Base-by-base conservation (phyloP, 2,329 filamentous ascomycete genomes). In the Talaromyces rugulosus region DNA sequence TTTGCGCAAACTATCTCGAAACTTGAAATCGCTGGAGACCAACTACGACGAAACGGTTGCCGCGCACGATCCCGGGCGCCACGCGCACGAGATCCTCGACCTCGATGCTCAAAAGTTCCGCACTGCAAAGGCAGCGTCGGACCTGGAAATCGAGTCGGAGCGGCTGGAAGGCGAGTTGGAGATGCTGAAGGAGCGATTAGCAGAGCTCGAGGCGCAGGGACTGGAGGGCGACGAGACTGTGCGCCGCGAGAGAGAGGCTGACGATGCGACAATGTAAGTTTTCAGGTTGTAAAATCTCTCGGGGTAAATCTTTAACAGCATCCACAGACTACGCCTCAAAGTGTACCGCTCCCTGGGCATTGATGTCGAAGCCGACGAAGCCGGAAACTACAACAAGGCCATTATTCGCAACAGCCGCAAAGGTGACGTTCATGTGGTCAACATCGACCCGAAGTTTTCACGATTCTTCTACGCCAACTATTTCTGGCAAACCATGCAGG, bases 81-180 rank as follows among this genome's bases (percentile, higher is more conserved):
- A 98, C 78, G 92, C 93, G 5, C 87, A 87, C 40, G 87, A 91
- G 72, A 96, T 98, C 65, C 84, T 95, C 23, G 85, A 89, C 47
- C 87, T 97, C 64, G 94, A 98, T 77, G 96, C 92, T 1, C 88
- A 93, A 68, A 97, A 97, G 73, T 98, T 98, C 78, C 89, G 92
- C 68, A 89, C 92, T 62, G 94, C 94, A n/a, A 98, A 98, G 77
- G 87, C 90, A 16, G 92, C 91, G 0, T 89, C 86, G 1, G 94
- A 98, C 74, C 82, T 95, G 6, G 93, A 97, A 80, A 92, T 94
- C 72, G 95, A 99, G 78, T 90, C 90, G n/a, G 94, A 98, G 81
- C 84, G 94, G n/a, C 80, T 98, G 53, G 87, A 90, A 61, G 85
- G 87, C 5, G 91, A 96, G 75, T 79, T 92, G 5, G 89, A 88